Percentiles rank a stretch among this genome's conserved stretches.
Evolutionary conservation across 805 yeast species (phyloP).

Genomic region (Yamadazyma phyllophila): DNA sequence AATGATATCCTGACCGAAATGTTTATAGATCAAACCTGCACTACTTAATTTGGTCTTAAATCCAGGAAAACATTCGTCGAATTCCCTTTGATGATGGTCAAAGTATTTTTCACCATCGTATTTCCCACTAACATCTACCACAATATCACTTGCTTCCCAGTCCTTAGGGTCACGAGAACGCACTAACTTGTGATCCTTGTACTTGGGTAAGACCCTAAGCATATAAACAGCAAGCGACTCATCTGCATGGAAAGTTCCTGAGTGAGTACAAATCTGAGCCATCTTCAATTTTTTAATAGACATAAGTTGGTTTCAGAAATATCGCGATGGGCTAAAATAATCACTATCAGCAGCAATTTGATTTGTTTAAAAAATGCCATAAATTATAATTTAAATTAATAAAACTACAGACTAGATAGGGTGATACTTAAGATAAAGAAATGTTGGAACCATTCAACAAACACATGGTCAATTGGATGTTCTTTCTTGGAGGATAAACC

Average conservation of each 20-base stretch:
- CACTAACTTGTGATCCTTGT: slow-evolving; percentile 60
- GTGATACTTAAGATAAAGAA: slow-evolving; percentile 1
- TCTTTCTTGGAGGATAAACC: slow-evolving; percentile 32
- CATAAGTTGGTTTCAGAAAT: neutral
- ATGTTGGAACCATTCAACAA: slow-evolving; percentile 12
- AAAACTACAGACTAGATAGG: neutral
- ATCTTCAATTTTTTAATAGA: slow-evolving; percentile 16
- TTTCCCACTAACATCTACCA: slow-evolving; percentile 91
- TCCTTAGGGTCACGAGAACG: slow-evolving; percentile 81
- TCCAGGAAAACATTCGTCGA: slow-evolving; percentile 64
- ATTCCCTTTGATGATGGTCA: slow-evolving; percentile 97
- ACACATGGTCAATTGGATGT: slow-evolving; percentile 28
- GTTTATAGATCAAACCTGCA: slow-evolving; percentile 91
- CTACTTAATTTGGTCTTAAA: slow-evolving; percentile 81
- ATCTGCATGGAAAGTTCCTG: slow-evolving; percentile 96
- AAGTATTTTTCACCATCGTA: slow-evolving; percentile 83
- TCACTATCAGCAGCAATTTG: neutral
- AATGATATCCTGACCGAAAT: slow-evolving; percentile 72
- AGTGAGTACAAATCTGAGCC: slow-evolving; percentile 79
- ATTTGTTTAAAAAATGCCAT: neutral
- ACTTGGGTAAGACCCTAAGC: slow-evolving; percentile 71
- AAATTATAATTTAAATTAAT: neutral
- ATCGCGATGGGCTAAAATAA: neutral
- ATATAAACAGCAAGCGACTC: slow-evolving; percentile 92
- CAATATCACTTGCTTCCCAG: slow-evolving; percentile 87